Evolutionary conservation across 139 green algal genomes (phyloP).

Genomic region (Deuterostichococcus epilithicus): DNA sequence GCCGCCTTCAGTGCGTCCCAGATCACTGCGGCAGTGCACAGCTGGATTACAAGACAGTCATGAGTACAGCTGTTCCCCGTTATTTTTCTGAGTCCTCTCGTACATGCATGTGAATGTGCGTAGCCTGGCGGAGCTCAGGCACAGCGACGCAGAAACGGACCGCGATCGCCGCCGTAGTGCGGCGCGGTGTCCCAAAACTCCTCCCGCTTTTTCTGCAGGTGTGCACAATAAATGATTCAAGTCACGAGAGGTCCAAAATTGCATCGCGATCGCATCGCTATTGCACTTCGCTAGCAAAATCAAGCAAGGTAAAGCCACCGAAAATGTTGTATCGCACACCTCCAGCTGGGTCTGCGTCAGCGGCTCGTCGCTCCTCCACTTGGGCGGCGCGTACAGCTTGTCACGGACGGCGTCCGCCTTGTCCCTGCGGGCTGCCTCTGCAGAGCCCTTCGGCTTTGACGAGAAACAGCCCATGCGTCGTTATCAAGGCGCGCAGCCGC

Average conservation of each 20-base stretch:
- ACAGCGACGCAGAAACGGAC: slow-evolving; percentile 43
- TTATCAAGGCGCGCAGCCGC: no score
- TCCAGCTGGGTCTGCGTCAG: background rate
- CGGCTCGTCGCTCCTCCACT: background rate
- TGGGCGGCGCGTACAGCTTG: background rate
- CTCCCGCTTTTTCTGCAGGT: slow-evolving; percentile 67
- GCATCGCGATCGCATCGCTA: no score
- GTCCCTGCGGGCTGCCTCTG: background rate
- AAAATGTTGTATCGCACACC: no score
- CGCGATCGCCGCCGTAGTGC: slow-evolving; percentile 74
- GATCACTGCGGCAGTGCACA: slow-evolving; percentile 55
- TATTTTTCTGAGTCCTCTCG: no score
- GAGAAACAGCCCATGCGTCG: background rate
- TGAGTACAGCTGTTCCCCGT: no score
- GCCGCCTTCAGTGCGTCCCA: slow-evolving; percentile 77
- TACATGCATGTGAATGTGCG: no score
- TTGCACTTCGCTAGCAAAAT: no score
- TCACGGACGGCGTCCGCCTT: background rate
- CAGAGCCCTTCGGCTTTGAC: background rate
- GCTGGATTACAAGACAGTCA: no score
- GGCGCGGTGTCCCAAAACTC: slow-evolving; percentile 92
- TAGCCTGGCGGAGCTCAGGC: no score
- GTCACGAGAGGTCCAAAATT: no score
- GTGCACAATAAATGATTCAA: no score
- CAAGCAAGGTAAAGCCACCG: no score